phyloP scores from a whole-genome alignment of 2,329 filamentous ascomycete species.

The Ophiosphaerella herpotricha region DNA sequence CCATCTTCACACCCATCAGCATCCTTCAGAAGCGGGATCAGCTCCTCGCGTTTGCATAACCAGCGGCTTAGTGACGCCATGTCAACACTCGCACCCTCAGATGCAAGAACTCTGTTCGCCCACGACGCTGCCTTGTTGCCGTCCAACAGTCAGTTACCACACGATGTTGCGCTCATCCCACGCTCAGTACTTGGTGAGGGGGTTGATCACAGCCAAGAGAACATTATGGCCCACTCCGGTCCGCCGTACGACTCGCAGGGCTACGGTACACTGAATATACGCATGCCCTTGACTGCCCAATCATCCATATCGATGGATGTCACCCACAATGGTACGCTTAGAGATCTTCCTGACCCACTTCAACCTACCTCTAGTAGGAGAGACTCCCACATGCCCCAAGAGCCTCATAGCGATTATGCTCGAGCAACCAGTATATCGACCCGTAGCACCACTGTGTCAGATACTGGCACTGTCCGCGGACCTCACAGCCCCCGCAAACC shows the following conservation, averaged over 20 bases:
- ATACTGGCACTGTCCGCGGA: conserved; percentile 10
- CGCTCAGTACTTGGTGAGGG: conserved; percentile 23
- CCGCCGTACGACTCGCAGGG: conserved; percentile 17
- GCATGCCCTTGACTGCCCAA: conserved; percentile 24
- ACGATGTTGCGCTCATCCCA: conserved; percentile 21
- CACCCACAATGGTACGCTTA: conserved; percentile 35
- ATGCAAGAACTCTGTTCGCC: conserved; percentile 9
- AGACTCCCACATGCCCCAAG: conserved; percentile 21
- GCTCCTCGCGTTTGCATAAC: conserved; percentile 19
- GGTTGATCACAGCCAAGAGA: neutral
- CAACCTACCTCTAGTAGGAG: conserved; percentile 16
- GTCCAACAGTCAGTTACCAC: conserved; percentile 1
- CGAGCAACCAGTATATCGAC: conserved; percentile 4
- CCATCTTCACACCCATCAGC: conserved; percentile 10
- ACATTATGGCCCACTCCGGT: conserved; percentile 4
- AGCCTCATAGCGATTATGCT: conserved; percentile 2
- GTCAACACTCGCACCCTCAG: conserved; percentile 27
- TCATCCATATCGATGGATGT: conserved; percentile 26
- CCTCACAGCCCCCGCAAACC: conserved; percentile 30
- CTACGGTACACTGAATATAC: conserved; percentile 25
- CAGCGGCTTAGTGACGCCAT: conserved; percentile 27
- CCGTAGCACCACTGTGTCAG: conserved; percentile 1
- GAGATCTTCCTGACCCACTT: conserved; percentile 25
- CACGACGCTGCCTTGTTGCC: conserved; percentile 5
- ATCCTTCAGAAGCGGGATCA: conserved; percentile 16